A percentile compares a stretch with the other conserved stretches of the same genome.
phyloP scores from a whole-genome alignment of 495 filamentous ascomycete genomes.

The Cercophora newfieldiana region DNA sequence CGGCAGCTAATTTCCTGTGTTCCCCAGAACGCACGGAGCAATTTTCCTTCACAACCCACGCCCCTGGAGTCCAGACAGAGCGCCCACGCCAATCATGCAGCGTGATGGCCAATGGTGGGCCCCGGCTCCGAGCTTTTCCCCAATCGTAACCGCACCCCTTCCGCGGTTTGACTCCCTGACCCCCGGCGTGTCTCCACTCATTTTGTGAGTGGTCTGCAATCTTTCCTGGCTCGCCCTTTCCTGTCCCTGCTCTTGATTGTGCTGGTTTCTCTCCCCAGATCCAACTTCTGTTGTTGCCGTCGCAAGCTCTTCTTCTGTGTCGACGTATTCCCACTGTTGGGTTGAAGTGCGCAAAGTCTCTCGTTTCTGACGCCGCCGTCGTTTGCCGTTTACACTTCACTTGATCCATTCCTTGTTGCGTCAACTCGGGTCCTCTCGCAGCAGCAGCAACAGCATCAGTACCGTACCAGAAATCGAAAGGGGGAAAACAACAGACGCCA shows the following conservation, averaged over 20 bases:
- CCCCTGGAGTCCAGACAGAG: slow-evolving; percentile 11
- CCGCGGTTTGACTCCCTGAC: slow-evolving; percentile 20
- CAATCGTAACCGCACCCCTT: slow-evolving; percentile 21
- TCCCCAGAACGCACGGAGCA: slow-evolving; percentile 23
- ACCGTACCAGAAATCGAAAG: background rate
- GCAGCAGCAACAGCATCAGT: background rate
- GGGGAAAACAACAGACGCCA: slow-evolving; percentile 14
- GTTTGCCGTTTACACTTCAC: slow-evolving; percentile 12
- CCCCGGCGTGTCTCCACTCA: slow-evolving; percentile 26
- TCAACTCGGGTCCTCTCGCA: background rate
- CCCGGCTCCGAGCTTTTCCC: slow-evolving; percentile 21
- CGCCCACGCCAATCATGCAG: slow-evolving; percentile 19
- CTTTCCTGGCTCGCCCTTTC: slow-evolving; percentile 24
- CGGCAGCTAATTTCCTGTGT: slow-evolving; percentile 25
- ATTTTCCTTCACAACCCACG: slow-evolving; percentile 9
- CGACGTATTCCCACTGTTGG: slow-evolving; percentile 1
- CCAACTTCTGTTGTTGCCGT: slow-evolving; percentile 23
- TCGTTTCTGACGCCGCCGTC: slow-evolving; percentile 8
- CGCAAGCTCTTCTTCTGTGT: slow-evolving; percentile 14
- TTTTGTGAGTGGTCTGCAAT: slow-evolving; percentile 22
- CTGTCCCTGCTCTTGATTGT: slow-evolving; percentile 17
- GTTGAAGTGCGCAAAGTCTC: slow-evolving; percentile 14
- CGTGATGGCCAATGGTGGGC: slow-evolving; percentile 24
- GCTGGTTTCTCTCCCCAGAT: slow-evolving; percentile 26
- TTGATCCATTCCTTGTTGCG: slow-evolving; percentile 26